Base-by-base conservation (phyloP, 164 flowering plant genomes). In the Buxus sempervirens region DNA sequence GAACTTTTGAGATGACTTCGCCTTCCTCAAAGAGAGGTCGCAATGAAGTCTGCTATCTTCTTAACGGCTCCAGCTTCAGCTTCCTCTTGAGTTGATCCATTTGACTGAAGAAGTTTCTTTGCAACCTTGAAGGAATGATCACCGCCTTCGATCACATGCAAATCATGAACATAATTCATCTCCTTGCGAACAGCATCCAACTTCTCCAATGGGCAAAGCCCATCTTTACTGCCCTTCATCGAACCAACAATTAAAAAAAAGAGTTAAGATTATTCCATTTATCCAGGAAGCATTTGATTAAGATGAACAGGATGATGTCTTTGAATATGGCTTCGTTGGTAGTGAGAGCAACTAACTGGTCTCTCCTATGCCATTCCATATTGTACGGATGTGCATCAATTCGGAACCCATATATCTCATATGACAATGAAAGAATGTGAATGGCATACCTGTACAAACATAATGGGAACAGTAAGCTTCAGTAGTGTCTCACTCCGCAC, bases 111-210 rank as follows among this genome's bases (percentile, higher is more conserved):
- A 62, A 84, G 81, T 79, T 87, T 89, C 78, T 89, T 93, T 9
- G 76, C 82, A 77, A 93, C 78, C 85, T 93, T 88, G 70, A 93
- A 91, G 12, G 96, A 93, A 72, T 91, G 97, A 64, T 91, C 98
- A 27, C 97, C 97, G 28, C 97, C 94, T 57, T 88, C 94, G 48
- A 91, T 70, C 61, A 87, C n/a, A n/a, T n/a, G 84, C 75, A 93
- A 65, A 69, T 74, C 82, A 67, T 67, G 90, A 7, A 62, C 15
- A 6, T 74, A 62, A 41, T 76, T 82, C 90, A 93, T 84, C 79
- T 88, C 89, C 72, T 80, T 80, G 57, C 84, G 68, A 62, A 89
- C 89, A 51, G 79, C 75, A 63, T 80, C 82, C 60, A 93, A 76
- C 80, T n/a, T n/a, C n/a, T n/a, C n/a, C n/a, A n/a, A n/a, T n/a